These are phyloP conservation scores for Cladosporium sphaerospermum DNA, from an alignment of 2,329 filamentous ascomycete genomes.

Conservation along the genomic window DNA sequence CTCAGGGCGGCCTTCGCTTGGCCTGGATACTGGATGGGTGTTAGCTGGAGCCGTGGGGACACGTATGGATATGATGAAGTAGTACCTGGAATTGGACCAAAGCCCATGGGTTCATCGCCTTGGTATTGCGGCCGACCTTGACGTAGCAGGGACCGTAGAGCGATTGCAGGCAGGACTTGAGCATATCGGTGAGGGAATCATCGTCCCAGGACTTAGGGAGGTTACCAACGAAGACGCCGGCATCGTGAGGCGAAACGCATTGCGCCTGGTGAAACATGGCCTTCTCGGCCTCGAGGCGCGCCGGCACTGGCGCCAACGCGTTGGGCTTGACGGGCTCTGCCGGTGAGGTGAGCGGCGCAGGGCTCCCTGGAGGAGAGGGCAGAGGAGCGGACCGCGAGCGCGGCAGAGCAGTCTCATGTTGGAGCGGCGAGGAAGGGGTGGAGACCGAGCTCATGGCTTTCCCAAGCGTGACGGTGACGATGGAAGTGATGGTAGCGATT, in stretches of 20 bases:
- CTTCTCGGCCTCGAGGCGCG: not conserved
- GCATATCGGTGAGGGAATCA: not conserved
- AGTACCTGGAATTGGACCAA: not conserved
- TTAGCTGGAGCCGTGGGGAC: not conserved
- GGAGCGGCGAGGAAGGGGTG: too few relatives aligned
- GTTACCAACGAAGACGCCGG: conserved; percentile 1
- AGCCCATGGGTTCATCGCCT: not conserved
- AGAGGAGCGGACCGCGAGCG: too few relatives aligned
- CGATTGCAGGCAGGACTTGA: not conserved
- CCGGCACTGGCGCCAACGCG: not conserved
- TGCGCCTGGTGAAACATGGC: not conserved
- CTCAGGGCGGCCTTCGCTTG: not conserved
- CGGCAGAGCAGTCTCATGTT: too few relatives aligned
- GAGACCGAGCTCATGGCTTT: not conserved
- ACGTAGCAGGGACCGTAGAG: not conserved
- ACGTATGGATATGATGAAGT: not conserved
- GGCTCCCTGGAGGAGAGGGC: too few relatives aligned
- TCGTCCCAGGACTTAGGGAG: not conserved
- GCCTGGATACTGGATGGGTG: not conserved
- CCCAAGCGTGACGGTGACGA: not conserved
- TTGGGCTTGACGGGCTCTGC: not conserved
- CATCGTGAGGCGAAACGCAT: not conserved
- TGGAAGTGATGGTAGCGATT: not conserved
- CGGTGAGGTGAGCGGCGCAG: too few relatives aligned
- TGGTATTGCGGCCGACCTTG: not conserved